These are phyloP conservation scores for Uronychia binucleata DNA, from an alignment of 73 alveolate genomes.

Conservation along the genomic window DNA sequence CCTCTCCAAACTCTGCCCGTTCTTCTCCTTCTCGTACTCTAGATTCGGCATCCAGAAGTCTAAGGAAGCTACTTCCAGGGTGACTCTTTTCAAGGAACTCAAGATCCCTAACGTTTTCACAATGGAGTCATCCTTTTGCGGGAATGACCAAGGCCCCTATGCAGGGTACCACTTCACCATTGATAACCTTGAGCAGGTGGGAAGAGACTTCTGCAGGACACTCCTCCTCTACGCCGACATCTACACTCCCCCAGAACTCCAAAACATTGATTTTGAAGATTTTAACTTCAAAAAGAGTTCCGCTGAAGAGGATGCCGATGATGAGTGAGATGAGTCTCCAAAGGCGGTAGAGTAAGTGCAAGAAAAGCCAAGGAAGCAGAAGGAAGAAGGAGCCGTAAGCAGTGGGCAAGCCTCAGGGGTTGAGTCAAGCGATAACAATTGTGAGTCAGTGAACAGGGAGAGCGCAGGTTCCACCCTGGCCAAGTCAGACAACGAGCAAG, in stretches of 20 bases:
- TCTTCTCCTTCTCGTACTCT: constrained; percentile 70
- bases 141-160: constrained; percentile 82
- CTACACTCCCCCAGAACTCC: constrained; percentile 30
- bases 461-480: no score
- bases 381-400: no score
- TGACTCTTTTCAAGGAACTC: constrained; percentile 89
- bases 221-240: constrained; percentile 51
- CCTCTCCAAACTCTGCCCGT: constrained; percentile 79
- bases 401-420: no score
- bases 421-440: no score
- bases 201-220: constrained; percentile 86
- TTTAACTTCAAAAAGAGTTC: not conserved
- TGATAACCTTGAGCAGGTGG: constrained; percentile 71
- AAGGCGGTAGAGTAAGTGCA: no score
- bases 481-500: no score
- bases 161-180: constrained; percentile 70
- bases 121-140: constrained; percentile 94
- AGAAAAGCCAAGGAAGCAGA: not conserved
- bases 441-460: no score
- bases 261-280: no score
- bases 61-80: constrained; percentile 94
- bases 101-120: constrained; percentile 89
- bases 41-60: constrained; percentile 83
- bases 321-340: no score
- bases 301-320: constrained; percentile 1